Percentiles rank a stretch among this genome's conserved stretches.
These are phyloP conservation scores for Ophiostoma himal-ulmi DNA, from an alignment of 2,329 filamentous ascomycete genomes.

Conservation along the genomic window DNA sequence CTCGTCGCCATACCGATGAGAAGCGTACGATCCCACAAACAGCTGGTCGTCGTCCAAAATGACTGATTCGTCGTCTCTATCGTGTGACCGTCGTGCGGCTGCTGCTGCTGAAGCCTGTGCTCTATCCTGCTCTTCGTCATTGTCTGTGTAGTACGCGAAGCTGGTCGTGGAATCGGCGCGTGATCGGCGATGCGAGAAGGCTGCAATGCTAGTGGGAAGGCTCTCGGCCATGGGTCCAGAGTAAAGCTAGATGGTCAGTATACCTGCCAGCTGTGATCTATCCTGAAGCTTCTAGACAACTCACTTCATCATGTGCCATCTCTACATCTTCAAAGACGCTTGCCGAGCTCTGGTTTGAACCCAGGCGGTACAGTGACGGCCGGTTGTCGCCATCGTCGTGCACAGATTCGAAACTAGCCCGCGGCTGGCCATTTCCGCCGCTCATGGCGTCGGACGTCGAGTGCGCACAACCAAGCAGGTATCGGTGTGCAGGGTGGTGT, in stretches of 20 bases:
- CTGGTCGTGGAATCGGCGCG: slow-evolving; percentile 80
- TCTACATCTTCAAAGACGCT: slow-evolving; percentile 94
- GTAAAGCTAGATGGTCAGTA: slow-evolving; percentile 48
- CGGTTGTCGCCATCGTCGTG: slow-evolving; percentile 5
- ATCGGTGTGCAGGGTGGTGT: not conserved
- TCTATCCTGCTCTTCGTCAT: slow-evolving; percentile 46
- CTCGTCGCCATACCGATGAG: slow-evolving; percentile 26
- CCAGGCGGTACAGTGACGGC: slow-evolving; percentile 53
- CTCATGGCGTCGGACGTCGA: slow-evolving; percentile 16
- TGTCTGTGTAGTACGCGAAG: slow-evolving; percentile 82
- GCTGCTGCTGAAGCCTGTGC: slow-evolving; percentile 7
- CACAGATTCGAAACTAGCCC: slow-evolving; percentile 14
- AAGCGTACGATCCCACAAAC: slow-evolving; percentile 20
- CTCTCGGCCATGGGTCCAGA: slow-evolving; percentile 91
- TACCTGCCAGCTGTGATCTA: not conserved
- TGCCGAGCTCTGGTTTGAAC: slow-evolving; percentile 64
- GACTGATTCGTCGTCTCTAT: slow-evolving; percentile 17
- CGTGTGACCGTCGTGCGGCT: not conserved
- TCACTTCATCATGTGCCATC: slow-evolving; percentile 82
- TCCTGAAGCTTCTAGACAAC: not conserved
- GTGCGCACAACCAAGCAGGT: not conserved
- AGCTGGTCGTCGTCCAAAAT: slow-evolving; percentile 31
- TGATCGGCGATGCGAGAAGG: slow-evolving; percentile 76
- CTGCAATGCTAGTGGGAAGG: slow-evolving; percentile 87
- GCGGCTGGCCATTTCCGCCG: slow-evolving; percentile 21